Conservation (phyloP, 1,139 yeast species). For the Taphrina pruni region DNA sequence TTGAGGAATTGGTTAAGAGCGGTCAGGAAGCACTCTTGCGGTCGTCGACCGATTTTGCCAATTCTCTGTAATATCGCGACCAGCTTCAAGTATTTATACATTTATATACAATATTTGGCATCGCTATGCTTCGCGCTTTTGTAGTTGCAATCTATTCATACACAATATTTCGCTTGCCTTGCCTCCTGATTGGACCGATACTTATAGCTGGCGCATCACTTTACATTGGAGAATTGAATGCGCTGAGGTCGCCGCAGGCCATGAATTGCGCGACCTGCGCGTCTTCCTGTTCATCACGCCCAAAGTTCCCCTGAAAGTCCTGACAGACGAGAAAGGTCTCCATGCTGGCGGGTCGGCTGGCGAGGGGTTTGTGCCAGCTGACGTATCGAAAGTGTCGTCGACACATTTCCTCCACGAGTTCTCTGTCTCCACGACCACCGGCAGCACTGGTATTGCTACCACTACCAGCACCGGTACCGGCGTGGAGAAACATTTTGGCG, state of each 20-base stretch:
- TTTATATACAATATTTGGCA: too few relatives aligned
- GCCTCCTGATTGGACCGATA: too few relatives aligned
- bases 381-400: constrained; percentile 1
- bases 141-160: too few relatives aligned
- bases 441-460: too few relatives aligned
- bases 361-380: constrained; percentile 78
- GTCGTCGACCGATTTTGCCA: constrained; percentile 4
- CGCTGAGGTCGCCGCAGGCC: constrained; percentile 20
- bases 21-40: constrained; percentile 20
- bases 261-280: background rate
- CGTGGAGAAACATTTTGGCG: constrained; percentile 74
- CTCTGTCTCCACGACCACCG: constrained; percentile 86
- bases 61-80: background rate
- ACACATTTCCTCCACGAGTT: constrained; percentile 66
- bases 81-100: too few relatives aligned
- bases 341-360: constrained; percentile 89
- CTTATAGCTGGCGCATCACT: too few relatives aligned
- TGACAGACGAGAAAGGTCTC: constrained; percentile 93
- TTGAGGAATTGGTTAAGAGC: constrained; percentile 5
- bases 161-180: too few relatives aligned
- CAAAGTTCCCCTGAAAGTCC: constrained; percentile 62
- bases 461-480: too few relatives aligned
- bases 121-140: too few relatives aligned
- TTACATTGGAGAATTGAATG: background rate
- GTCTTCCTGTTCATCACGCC: background rate